A percentile compares a stretch with the other conserved stretches of the same genome.
These are phyloP conservation scores for Cyphellophora attinorum DNA, from an alignment of 2,329 filamentous ascomycete genomes.

Conservation along the genomic window DNA sequence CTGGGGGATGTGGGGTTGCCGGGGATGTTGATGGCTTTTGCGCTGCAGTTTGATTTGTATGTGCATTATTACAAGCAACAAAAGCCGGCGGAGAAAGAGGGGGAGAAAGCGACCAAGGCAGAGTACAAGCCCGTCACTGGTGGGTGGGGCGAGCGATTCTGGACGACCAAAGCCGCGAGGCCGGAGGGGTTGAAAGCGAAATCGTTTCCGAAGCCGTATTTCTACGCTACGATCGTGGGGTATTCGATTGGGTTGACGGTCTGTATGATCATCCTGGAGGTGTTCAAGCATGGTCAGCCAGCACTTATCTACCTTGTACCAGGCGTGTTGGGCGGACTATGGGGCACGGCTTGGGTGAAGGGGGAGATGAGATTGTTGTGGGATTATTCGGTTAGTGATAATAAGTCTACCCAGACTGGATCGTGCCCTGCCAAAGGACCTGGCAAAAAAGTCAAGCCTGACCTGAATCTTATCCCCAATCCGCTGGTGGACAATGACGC, in stretches of 20 bases:
- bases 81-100: constrained; percentile 13
- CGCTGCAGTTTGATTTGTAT: constrained; percentile 85
- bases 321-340: constrained; percentile 64
- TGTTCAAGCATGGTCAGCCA: constrained; percentile 75
- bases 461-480: too few species aligned
- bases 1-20: constrained; percentile 91
- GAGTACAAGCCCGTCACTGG: constrained; percentile 46
- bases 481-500: too few species aligned
- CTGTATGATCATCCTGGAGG: constrained; percentile 67
- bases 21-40: constrained; percentile 79
- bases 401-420: too few species aligned
- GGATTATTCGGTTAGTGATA: too few species aligned
- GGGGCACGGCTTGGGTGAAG: constrained; percentile 60
- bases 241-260: constrained; percentile 69
- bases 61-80: constrained; percentile 62
- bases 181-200: constrained; percentile 28
- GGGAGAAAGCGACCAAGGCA: constrained; percentile 6
- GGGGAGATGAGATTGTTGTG: constrained; percentile 71
- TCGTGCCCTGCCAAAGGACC: too few species aligned
- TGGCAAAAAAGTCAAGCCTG: too few species aligned
- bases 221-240: constrained; percentile 64
- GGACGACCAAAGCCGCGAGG: constrained; percentile 44
- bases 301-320: constrained; percentile 89
- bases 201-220: constrained; percentile 74
- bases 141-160: constrained; percentile 75